A percentile compares a stretch with the other conserved stretches of the same genome.
phyloP scores from a whole-genome alignment of 768 basidiomycete genomes.

The Pleurotus pulmonarius region DNA sequence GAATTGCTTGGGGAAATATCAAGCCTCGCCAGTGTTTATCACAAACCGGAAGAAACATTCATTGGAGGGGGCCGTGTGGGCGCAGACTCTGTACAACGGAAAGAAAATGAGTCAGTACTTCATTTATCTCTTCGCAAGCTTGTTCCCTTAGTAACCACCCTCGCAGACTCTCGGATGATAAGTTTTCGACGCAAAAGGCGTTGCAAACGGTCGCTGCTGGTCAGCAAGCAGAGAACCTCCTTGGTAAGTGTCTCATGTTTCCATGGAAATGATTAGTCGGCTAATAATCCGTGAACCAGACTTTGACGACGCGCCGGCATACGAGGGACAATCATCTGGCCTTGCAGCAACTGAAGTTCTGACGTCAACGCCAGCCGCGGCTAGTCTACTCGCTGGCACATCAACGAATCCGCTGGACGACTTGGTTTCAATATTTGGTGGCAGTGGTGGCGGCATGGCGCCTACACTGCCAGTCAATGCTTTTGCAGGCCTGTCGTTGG shows the following conservation, averaged over 20 bases:
- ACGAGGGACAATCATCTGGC: slow-evolving; percentile 65
- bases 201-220: slow-evolving; percentile 90
- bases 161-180: slow-evolving; percentile 61
- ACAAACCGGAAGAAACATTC: slow-evolving; percentile 95
- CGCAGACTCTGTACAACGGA: slow-evolving; percentile 71
- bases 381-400: slow-evolving; percentile 71
- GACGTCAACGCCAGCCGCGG: slow-evolving; percentile 68
- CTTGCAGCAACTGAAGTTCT: slow-evolving; percentile 76
- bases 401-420: slow-evolving; percentile 91
- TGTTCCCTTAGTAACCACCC: background rate
- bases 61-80: slow-evolving; percentile 89
- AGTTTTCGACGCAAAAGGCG: slow-evolving; percentile 72
- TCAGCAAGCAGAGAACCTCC: slow-evolving; percentile 90
- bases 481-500: slow-evolving; percentile 18
- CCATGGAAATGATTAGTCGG: slow-evolving; percentile 2
- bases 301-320: slow-evolving; percentile 72
- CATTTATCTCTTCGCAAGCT: background rate
- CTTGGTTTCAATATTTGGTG: slow-evolving; percentile 88
- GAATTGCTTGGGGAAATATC: slow-evolving; percentile 91
- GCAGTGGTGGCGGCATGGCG: slow-evolving; percentile 26
- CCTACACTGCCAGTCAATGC: slow-evolving; percentile 12
- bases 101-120: slow-evolving; percentile 52
- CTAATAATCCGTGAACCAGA: slow-evolving; percentile 36
- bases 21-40: slow-evolving; percentile 89
- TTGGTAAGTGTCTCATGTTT: slow-evolving; percentile 34